phyloP scores from a whole-genome alignment of 1,284 basidiomycete genomes.

The Naganishia cerealis region DNA sequence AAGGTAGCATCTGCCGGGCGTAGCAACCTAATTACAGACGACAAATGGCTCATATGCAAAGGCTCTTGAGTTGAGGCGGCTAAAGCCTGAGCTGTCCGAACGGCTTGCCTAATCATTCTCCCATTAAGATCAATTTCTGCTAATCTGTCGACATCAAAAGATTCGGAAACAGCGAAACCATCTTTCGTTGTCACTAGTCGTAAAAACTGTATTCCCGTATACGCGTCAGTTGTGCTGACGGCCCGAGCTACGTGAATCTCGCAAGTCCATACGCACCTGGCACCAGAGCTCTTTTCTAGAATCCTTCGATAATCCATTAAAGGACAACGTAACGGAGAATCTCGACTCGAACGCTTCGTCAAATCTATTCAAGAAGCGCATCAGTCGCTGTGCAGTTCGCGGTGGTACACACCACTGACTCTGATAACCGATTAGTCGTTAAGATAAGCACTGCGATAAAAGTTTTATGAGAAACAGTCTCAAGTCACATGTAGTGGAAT shows the following conservation, averaged over 20 bases:
- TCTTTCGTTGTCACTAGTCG: background rate
- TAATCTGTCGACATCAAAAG: slow-evolving; percentile 27
- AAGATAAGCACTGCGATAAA: background rate
- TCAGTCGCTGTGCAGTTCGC: slow-evolving; percentile 25
- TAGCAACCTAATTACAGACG: background rate
- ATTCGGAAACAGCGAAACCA: background rate
- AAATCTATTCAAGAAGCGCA: slow-evolving; percentile 28
- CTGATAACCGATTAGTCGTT: background rate
- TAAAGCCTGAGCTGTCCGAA: slow-evolving; percentile 35
- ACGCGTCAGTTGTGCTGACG: background rate
- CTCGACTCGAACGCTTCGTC: slow-evolving; percentile 37
- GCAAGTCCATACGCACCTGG: slow-evolving; percentile 6
- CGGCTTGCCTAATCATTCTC: slow-evolving; percentile 36
- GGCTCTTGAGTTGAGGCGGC: slow-evolving; percentile 4
- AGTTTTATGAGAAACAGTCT: background rate
- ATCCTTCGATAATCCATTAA: slow-evolving; percentile 29
- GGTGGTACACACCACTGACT: background rate
- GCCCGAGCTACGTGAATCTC: background rate
- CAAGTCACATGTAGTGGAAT: background rate
- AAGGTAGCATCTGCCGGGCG: background rate
- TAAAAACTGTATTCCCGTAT: background rate
- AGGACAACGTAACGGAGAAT: slow-evolving; percentile 35
- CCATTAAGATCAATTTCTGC: slow-evolving; percentile 29
- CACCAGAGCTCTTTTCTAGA: slow-evolving; percentile 32
- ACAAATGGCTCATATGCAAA: background rate